These are phyloP conservation scores for Capronia americana DNA, from an alignment of 2,329 filamentous ascomycete genomes.

Conservation along the genomic window DNA sequence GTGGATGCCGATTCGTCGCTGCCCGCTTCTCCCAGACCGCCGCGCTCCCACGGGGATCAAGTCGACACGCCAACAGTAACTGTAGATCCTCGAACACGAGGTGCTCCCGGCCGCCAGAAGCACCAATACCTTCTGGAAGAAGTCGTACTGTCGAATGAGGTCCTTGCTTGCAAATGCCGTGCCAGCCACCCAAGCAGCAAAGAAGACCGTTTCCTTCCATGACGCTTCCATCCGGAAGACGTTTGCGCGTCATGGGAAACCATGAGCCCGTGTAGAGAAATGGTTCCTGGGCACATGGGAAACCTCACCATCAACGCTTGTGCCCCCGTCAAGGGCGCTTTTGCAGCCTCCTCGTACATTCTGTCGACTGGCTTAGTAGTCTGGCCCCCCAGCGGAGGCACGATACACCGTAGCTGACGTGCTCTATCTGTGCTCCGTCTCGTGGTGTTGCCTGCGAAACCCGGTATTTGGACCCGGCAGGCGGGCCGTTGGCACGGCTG, in stretches of 20 bases:
- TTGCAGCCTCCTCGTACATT: neutral
- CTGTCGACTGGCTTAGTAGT: neutral
- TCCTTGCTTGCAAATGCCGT: neutral
- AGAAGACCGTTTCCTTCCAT: neutral
- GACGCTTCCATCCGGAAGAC: slow-evolving; percentile 1
- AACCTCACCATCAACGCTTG: neutral
- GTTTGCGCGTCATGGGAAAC: slow-evolving; percentile 1
- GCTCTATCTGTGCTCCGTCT: neutral
- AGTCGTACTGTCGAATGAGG: neutral
- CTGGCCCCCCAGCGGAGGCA: neutral
- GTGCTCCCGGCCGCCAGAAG: neutral
- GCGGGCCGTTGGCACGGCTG: neutral
- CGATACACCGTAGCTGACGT: neutral
- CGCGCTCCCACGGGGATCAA: neutral
- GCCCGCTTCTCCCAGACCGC: neutral
- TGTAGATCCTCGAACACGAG: slow-evolving; percentile 1
- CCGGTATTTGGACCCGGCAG: neutral
- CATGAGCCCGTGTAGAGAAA: neutral
- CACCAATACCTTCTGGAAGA: slow-evolving; percentile 8
- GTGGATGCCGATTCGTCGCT: slow-evolving; percentile 3
- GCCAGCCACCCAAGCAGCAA: neutral
- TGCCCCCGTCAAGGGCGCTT: neutral
- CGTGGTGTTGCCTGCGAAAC: neutral
- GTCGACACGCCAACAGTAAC: neutral
- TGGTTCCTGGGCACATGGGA: neutral